Base-by-base conservation (phyloP, 2,329 filamentous ascomycete genomes). In the Penicillium hesseltinei region DNA sequence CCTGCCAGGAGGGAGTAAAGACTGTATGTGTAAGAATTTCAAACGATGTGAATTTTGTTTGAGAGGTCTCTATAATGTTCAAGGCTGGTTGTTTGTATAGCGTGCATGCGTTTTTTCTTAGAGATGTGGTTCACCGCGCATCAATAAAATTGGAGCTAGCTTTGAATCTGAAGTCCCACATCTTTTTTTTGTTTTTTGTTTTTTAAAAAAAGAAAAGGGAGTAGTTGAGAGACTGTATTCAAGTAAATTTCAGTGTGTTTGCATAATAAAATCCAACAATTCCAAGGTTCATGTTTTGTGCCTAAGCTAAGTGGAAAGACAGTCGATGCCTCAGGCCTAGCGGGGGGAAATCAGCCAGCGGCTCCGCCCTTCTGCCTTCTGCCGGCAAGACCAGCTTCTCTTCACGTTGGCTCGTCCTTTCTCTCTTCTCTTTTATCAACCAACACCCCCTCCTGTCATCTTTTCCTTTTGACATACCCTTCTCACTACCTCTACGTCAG, bases 331-430 rank as follows among this genome's bases (percentile, higher is more conserved):
- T 66, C 39, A 65, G 62, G 62, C 62, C 56, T 49, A 54, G 51
- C 36, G 63, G 59, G 62, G 64, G 63, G 36, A 19, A 59, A 63
- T 51, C 51, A 49, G 51, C 17, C 58, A 51, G 25, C 46, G 39
- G 55, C 59, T 62, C 59, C 55, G 57, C 57, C 55, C 54, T 56
- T 44, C 56, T 46, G 31, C 19, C 43, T 42, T 50, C 54, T 65
- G 64, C 64, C 59, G 62, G 61, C 55, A 59, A 52, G 57, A 61
- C 51, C 59, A 66, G 63, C 65, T 66, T 64, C 58, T 46, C 54
- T 57, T 54, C 38, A 23, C 35, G 54, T 52, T 40, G 43, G 19
- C 31, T 55, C 54, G 47, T 58, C 54, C 53, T 55, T 55, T 54
- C 47, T 49, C 59, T 58, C 50, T 60, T 57, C 49, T 43, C 36